Conservation (phyloP, 2,329 filamentous ascomycete genomes). For the Colletotrichum spaethianum region DNA sequence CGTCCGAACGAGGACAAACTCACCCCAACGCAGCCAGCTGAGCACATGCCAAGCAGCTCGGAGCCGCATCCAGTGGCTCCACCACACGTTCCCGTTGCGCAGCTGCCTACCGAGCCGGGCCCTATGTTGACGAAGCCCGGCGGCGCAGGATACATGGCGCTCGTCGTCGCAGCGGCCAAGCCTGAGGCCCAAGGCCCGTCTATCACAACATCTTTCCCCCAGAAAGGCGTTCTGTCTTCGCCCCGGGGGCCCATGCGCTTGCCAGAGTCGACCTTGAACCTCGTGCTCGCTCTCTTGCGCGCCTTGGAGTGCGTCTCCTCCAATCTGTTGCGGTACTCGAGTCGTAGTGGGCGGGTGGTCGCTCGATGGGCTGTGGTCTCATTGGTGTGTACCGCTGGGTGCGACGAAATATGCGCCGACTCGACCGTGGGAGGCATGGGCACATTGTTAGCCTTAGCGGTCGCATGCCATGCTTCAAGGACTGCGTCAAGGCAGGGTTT, state of each 20-base stretch:
- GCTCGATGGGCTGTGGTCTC: constrained; percentile 39
- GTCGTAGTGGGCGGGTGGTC: constrained; percentile 12
- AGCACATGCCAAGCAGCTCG: constrained; percentile 36
- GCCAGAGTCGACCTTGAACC: constrained; percentile 17
- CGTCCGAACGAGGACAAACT: constrained; percentile 14
- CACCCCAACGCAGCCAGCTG: constrained; percentile 37
- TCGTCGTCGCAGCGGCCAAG: constrained; percentile 29
- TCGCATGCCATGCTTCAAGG: constrained; percentile 58
- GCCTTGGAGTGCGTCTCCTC: constrained; percentile 38
- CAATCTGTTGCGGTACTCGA: constrained; percentile 28
- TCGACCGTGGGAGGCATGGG: constrained; percentile 61
- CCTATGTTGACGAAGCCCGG: constrained; percentile 35
- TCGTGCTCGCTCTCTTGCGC: constrained; percentile 33
- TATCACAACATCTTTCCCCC: constrained; percentile 36
- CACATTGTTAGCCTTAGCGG: constrained; percentile 57
- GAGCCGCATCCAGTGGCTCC: constrained; percentile 34
- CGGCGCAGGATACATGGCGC: constrained; percentile 39
- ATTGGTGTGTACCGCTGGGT: constrained; percentile 70
- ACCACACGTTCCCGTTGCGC: constrained; percentile 39
- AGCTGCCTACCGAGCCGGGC: constrained; percentile 32
- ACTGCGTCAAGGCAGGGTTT: constrained; percentile 11
- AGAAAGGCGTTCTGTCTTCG: constrained; percentile 36
- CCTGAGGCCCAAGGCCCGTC: constrained; percentile 32
- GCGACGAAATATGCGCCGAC: constrained; percentile 77
- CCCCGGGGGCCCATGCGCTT: constrained; percentile 41